A percentile compares a stretch with the other conserved stretches of the same genome.
Conservation (phyloP, 2,329 filamentous ascomycete species). For the Aspergillus neotritici region DNA sequence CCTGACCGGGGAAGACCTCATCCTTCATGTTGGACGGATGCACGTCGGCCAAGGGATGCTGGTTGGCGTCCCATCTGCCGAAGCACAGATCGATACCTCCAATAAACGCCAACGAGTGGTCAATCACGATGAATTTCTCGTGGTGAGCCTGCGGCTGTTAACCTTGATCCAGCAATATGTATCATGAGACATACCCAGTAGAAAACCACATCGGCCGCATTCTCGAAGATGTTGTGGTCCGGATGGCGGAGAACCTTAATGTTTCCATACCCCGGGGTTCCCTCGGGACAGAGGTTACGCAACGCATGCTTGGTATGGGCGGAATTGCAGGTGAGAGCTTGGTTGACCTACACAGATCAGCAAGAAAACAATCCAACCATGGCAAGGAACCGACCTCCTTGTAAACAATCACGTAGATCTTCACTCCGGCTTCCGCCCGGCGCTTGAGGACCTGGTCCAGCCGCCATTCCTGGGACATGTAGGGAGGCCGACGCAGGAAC, state of each 20-base stretch:
- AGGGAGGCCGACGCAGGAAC: constrained; percentile 75
- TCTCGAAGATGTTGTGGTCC: constrained; percentile 91
- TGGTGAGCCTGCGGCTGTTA: constrained; percentile 63
- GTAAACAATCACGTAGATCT: constrained; percentile 91
- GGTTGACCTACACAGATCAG: constrained; percentile 49
- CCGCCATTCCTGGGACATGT: constrained; percentile 75
- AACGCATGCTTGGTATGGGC: constrained; percentile 86
- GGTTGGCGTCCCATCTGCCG: constrained; percentile 83
- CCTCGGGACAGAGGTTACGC: constrained; percentile 71
- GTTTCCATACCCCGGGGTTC: constrained; percentile 75
- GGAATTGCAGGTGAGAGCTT: constrained; percentile 84
- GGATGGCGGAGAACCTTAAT: constrained; percentile 87
- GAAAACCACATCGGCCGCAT: constrained; percentile 90
- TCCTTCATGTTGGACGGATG: constrained; percentile 76
- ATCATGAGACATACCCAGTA: constrained; percentile 59
- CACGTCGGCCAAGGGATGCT: constrained; percentile 79
- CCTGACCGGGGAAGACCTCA: constrained; percentile 90
- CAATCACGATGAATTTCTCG: constrained; percentile 94
- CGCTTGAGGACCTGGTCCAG: constrained; percentile 83
- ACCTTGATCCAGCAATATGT: background rate
- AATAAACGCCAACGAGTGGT: constrained; percentile 86
- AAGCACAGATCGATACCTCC: constrained; percentile 94
- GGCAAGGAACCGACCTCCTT: constrained; percentile 55
- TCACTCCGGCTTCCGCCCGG: constrained; percentile 83
- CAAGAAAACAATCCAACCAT: background rate